Evolutionary conservation across 768 basidiomycete genomes (phyloP).

Genomic region (Terana coerulea): DNA sequence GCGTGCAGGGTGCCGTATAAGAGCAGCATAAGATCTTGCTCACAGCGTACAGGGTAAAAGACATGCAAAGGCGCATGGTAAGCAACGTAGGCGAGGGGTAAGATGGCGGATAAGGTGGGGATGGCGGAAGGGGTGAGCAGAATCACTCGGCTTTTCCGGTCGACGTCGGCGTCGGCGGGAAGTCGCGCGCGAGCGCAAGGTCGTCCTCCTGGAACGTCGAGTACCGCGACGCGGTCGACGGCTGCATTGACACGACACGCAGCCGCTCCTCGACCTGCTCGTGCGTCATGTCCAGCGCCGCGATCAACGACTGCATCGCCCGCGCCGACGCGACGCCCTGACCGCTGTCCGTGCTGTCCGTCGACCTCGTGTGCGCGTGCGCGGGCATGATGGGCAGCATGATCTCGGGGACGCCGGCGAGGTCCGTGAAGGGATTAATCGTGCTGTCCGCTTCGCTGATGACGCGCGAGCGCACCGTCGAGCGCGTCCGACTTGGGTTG

Average conservation of each 20-base stretch:
- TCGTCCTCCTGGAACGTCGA: slow-evolving; percentile 25
- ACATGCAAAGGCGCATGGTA: background rate
- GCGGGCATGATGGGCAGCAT: slow-evolving; percentile 26
- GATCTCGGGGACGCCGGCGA: slow-evolving; percentile 11
- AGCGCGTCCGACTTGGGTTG: slow-evolving; percentile 14
- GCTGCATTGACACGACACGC: slow-evolving; percentile 57
- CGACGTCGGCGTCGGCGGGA: slow-evolving; percentile 28
- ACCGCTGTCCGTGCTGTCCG: slow-evolving; percentile 34
- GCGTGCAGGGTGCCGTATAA: background rate
- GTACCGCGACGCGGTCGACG: slow-evolving; percentile 36
- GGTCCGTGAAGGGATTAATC: slow-evolving; percentile 43
- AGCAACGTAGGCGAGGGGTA: background rate
- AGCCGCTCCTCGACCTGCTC: slow-evolving; percentile 46
- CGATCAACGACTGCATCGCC: slow-evolving; percentile 63
- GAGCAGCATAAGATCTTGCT: background rate
- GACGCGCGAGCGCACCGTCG: slow-evolving; percentile 10
- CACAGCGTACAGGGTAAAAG: slow-evolving; percentile 5
- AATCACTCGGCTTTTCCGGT: background rate
- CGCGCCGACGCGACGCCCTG: slow-evolving; percentile 34
- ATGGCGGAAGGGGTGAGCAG: too few species aligned
- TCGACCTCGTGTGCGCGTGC: slow-evolving; percentile 32
- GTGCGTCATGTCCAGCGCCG: slow-evolving; percentile 52
- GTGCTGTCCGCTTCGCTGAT: slow-evolving; percentile 3
- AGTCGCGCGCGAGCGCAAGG: slow-evolving; percentile 23
- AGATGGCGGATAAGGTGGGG: too few species aligned